phyloP scores from a whole-genome alignment of 2,329 filamentous ascomycete genomes.

The Aspergillus piperis region DNA sequence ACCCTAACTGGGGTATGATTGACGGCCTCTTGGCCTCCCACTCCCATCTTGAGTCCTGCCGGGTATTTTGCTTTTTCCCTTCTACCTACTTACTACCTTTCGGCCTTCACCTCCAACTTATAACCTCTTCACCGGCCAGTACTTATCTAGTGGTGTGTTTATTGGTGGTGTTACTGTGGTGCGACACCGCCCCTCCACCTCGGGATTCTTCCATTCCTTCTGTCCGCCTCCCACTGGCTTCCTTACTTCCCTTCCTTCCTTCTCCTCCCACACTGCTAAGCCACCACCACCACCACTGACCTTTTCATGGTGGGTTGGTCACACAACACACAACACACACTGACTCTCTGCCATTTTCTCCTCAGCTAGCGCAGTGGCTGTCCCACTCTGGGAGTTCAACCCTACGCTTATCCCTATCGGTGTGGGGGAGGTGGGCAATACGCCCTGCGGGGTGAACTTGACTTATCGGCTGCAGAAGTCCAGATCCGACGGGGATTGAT shows the following conservation, averaged over 20 bases:
- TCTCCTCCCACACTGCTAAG: too few species aligned
- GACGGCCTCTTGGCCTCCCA: too few species aligned
- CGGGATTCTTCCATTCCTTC: not conserved
- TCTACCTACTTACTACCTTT: too few species aligned
- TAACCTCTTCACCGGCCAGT: too few species aligned
- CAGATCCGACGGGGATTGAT: slow-evolving; percentile 13
- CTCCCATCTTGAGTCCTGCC: too few species aligned
- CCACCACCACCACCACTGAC: too few species aligned
- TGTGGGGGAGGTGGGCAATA: slow-evolving; percentile 21
- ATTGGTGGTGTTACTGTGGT: not conserved
- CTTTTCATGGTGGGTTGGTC: too few species aligned
- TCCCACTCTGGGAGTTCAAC: not conserved
- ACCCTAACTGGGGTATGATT: too few species aligned
- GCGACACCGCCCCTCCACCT: not conserved
- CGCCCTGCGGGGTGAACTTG: slow-evolving; percentile 23
- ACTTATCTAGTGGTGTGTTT: too few species aligned
- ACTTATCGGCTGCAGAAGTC: slow-evolving; percentile 18
- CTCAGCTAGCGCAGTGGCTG: not conserved
- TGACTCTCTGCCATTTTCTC: not conserved
- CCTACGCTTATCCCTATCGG: slow-evolving; percentile 5
- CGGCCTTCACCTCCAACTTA: too few species aligned
- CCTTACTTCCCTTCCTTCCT: too few species aligned
- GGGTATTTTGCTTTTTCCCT: too few species aligned
- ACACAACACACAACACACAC: not conserved
- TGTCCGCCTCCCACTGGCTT: not conserved